Conservation (phyloP, 139 green algal genomes). For the Gonium pectorale region DNA sequence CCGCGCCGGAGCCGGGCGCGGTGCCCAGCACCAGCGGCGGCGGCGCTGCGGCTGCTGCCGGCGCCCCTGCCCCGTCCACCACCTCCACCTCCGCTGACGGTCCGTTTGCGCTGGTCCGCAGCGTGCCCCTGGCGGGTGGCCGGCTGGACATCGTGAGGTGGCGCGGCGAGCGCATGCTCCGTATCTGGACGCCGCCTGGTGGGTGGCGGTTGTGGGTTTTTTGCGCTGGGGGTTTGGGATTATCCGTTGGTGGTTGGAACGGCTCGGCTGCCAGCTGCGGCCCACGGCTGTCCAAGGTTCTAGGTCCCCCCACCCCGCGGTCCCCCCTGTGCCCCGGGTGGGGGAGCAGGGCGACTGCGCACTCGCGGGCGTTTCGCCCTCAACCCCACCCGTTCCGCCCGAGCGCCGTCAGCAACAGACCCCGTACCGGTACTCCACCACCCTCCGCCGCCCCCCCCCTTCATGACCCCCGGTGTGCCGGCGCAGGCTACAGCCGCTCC, state of each 20-base stretch:
- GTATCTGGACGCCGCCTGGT: conserved; percentile 57
- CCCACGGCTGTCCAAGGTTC: neutral
- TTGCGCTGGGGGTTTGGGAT: no score
- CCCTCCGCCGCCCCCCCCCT: neutral
- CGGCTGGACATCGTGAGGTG: conserved; percentile 39
- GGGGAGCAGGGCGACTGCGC: no score
- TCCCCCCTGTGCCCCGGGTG: no score
- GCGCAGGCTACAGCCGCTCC: conserved; percentile 11
- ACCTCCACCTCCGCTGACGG: neutral
- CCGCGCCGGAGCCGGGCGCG: no score
- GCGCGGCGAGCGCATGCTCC: conserved; percentile 42
- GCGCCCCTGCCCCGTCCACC: no score
- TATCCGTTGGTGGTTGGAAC: neutral
- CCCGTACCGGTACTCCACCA: neutral
- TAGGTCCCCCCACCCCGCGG: no score
- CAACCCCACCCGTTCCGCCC: neutral
- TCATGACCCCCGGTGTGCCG: neutral
- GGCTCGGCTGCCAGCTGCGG: neutral
- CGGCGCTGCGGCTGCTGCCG: no score
- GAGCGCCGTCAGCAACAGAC: neutral
- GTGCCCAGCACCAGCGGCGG: no score
- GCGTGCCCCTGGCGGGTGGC: conserved; percentile 39
- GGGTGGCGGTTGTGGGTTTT: neutral
- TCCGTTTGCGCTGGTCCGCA: neutral
- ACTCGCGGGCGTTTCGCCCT: neutral